A percentile compares a stretch with the other conserved stretches of the same genome.
Evolutionary conservation across 169 alveolate species (phyloP).

Genomic region (Plasmodium blacklocki): DNA sequence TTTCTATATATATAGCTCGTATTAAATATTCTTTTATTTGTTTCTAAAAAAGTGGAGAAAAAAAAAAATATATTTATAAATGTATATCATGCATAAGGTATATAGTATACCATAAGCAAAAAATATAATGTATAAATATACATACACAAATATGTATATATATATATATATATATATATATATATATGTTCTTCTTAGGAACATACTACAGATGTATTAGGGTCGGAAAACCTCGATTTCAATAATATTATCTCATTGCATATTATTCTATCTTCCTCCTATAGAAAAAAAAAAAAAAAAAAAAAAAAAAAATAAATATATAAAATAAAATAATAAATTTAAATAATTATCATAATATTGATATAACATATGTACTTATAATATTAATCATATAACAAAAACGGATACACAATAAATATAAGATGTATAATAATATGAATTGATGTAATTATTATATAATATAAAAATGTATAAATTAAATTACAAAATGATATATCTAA

Average conservation of each 20-base stretch:
- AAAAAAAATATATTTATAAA: background rate
- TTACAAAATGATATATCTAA: background rate
- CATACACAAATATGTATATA: background rate
- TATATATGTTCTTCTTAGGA: conserved; percentile 11
- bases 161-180: background rate
- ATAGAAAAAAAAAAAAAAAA: background rate
- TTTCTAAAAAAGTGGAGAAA: conserved; percentile 51
- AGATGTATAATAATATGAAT: too few species aligned
- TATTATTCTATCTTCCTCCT: conserved; percentile 92
- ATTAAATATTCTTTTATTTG: conserved; percentile 90
- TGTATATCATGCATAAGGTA: background rate
- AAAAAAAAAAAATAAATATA: background rate
- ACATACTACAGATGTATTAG: conserved; percentile 87
- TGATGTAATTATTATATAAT: background rate
- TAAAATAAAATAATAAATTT: background rate
- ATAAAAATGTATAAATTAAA: background rate
- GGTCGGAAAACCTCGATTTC: conserved; percentile 86
- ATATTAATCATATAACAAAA: background rate
- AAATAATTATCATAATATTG: background rate
- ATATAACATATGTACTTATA: background rate
- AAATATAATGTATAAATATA: background rate
- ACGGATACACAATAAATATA: background rate
- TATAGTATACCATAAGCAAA: background rate
- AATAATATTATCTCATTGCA: conserved; percentile 86
- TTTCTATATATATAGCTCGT: conserved; percentile 95